Evolutionary conservation across 768 basidiomycete species (phyloP), one percentile per base, ranked within the genome.

Genomic region (Tylopilus plumbeoviolaceoides): DNA sequence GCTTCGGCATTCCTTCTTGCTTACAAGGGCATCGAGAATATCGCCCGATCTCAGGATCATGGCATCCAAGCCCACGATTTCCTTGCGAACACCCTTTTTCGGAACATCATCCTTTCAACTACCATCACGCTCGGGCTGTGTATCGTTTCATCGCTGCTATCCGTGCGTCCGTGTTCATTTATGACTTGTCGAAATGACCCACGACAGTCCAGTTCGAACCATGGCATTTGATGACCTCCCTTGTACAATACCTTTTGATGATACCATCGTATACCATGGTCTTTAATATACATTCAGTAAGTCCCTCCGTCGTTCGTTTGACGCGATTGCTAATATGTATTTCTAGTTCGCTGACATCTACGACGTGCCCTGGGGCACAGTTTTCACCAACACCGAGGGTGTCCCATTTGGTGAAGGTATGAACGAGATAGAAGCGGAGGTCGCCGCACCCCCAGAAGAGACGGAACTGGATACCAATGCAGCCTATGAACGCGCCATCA

Each of bases 181-280:
- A 1, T 27, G 17, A 10, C 10, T 36, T n/a, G 36, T 36, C 33
- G 10, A 20, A 50, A 21, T 35, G 30, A 56, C 43, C 36, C 36
- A 43, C 44, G 7, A 42, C 28, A 14, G 11, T 45, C 44, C 64
- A 95, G 85, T 85, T 97, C 61, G 94, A 98, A 59, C 95, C 95
- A 2, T 97, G 94, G 92, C 95, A 99, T 68, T 90, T 99, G 91
- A 77, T 99, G 61, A 97, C 95, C 0, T 91, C 88, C 4, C 95
- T 98, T 71, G 30, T 93, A 15, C 95, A 93, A 67, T 95, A 95
- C 64, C 68, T 89, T 25, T 79, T 95, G 55, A 83, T 98, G 77
- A 89, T 92, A 1, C 95, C 95, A 2, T 92, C 91, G 0, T 97
- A 95, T 61, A 95, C 95, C 65, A 82, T 86, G 51, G 90, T 98